Conservation (phyloP, 139 green algal genomes). For the Pseudopediastrum boryanum region DNA sequence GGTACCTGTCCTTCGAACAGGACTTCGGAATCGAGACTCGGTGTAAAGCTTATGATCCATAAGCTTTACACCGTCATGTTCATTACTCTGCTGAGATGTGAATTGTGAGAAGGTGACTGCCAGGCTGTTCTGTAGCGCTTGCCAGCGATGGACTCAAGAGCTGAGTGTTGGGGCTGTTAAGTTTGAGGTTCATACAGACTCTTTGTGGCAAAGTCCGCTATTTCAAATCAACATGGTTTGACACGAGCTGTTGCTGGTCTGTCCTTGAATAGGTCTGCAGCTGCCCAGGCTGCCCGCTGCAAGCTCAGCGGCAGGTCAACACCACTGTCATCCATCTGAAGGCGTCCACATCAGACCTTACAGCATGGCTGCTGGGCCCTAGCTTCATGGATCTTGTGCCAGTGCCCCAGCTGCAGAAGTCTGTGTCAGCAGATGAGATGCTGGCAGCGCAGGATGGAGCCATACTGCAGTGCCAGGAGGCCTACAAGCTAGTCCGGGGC, state of each 20-base stretch:
- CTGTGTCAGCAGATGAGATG: not conserved
- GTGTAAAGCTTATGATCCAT: too few relatives aligned
- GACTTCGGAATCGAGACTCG: too few relatives aligned
- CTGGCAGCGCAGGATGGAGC: not conserved
- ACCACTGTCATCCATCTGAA: not conserved
- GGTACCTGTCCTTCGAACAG: too few relatives aligned
- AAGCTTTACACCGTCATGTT: not conserved
- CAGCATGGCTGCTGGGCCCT: constrained; percentile 8
- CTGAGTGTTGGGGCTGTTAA: not conserved
- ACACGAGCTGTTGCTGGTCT: not conserved
- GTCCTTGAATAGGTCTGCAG: constrained; percentile 7
- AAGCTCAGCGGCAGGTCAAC: too few relatives aligned
- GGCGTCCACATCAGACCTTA: not conserved
- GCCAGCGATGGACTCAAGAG: not conserved
- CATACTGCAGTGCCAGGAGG: too few relatives aligned
- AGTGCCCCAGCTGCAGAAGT: not conserved
- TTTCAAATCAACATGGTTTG: not conserved
- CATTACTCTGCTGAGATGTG: not conserved
- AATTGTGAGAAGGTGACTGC: too few relatives aligned
- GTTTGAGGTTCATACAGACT: not conserved
- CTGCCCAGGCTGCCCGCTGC: too few relatives aligned
- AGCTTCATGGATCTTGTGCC: constrained; percentile 1
- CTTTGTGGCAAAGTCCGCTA: not conserved
- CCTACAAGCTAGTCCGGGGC: too few relatives aligned
- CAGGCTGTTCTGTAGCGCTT: not conserved